Conservation (phyloP, 495 filamentous ascomycete genomes). For the Aspergillus taichungensis region DNA sequence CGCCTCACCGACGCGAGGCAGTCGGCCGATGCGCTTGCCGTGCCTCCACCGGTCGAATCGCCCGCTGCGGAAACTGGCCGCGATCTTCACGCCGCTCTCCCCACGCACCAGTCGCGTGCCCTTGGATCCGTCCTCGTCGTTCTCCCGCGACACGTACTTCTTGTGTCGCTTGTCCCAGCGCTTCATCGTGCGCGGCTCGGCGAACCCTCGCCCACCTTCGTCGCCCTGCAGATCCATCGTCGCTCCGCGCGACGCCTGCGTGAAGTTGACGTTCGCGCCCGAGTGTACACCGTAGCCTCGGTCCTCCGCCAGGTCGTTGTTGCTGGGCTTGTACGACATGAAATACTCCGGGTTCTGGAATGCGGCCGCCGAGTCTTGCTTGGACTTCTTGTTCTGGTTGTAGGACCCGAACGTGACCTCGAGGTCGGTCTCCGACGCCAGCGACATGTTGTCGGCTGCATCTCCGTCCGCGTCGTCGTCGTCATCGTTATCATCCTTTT, state of each 20-base stretch:
- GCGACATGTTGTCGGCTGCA: slow-evolving; percentile 50
- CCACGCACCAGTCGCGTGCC: slow-evolving; percentile 77
- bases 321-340: slow-evolving; percentile 85
- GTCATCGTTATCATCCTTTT: slow-evolving; percentile 25
- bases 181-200: slow-evolving; percentile 61
- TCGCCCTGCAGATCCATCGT: slow-evolving; percentile 87
- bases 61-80: slow-evolving; percentile 83
- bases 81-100: slow-evolving; percentile 92
- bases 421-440: slow-evolving; percentile 65
- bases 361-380: slow-evolving; percentile 27
- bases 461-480: slow-evolving; percentile 22
- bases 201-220: slow-evolving; percentile 70
- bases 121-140: slow-evolving; percentile 90
- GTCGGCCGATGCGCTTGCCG: slow-evolving; percentile 64
- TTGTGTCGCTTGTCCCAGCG: slow-evolving; percentile 95
- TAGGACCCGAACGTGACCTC: slow-evolving; percentile 73
- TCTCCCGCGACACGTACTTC: slow-evolving; percentile 83
- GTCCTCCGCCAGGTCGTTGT: slow-evolving; percentile 72
- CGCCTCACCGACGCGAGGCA: slow-evolving; percentile 74
- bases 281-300: slow-evolving; percentile 87
- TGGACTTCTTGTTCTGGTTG: slow-evolving; percentile 28
- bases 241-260: slow-evolving; percentile 68
- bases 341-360: slow-evolving; percentile 84
- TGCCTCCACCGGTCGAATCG: slow-evolving; percentile 88
- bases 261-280: slow-evolving; percentile 65